Evolutionary conservation across 2,329 filamentous ascomycete species (phyloP), one percentile per base, ranked within the genome.

Genomic region (Hyphodiscus sp.): DNA sequence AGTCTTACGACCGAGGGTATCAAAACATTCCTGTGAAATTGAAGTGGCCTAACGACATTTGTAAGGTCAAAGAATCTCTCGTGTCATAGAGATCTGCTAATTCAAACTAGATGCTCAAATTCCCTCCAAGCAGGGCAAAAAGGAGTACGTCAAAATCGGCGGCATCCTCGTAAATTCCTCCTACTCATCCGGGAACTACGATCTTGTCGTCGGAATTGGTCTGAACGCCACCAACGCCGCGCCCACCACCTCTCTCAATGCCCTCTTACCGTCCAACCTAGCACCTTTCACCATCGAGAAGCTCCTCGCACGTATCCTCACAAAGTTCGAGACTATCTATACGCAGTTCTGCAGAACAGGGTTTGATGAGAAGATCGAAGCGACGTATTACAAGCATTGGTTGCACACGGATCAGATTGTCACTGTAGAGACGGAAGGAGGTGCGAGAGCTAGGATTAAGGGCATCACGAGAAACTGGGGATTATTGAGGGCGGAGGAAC

Each of bases 31-130:
- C 89, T 0, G 78, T 99, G 42, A 91, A 88, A 67, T 73, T 99
- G 30, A 99, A 99, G 70, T 99, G 94, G 94, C 94, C 94, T 11
- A 99, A 99, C 65, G 94, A 99, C 67, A 89, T 99, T 51, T 92
- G 83, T 85, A 70, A 69, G 77, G 70, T 23, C 15, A n/a, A 20
- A 51, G 5, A 42, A 47, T 8, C 57, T 2, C 3, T 16, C 0
- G 19, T 11, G 15, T 16, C 38, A 16, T 19, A 49, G 13, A 52
- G 23, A 18, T 42, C 8, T 44, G 33, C 42, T 51, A 50, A 41
- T 33, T 19, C 23, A 46, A 48, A 29, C 19, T 53, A 82, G 81
- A 90, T 65, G 86, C 85, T 0, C 75, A 81, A 20, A 85, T 90
- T 64, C 87, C 80, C 6, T 74, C 70, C 50, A 76, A 76, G 46